Evolutionary conservation across 495 filamentous ascomycete genomes (phyloP).

Genomic region (Penicillium turbatum): DNA sequence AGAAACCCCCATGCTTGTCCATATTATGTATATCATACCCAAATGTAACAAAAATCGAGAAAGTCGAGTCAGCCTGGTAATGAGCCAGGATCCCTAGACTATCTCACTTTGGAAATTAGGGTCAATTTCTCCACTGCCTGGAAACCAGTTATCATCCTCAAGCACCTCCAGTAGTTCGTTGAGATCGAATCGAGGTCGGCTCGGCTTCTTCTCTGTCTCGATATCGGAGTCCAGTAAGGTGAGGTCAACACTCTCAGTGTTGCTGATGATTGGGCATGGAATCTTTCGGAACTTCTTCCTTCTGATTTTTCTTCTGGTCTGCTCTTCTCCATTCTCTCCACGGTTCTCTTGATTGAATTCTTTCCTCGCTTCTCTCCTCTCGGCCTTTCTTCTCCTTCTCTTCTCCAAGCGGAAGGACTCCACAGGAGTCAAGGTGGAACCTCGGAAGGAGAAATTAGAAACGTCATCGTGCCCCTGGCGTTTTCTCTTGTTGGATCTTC

Average conservation of each 20-base stretch:
- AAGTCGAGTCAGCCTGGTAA: not conserved
- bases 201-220: not conserved
- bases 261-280: not conserved
- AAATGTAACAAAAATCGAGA: not conserved
- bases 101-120: constrained; percentile 25
- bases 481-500: constrained; percentile 2
- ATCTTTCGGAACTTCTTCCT: not conserved
- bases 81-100: not conserved
- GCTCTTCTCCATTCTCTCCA: not conserved
- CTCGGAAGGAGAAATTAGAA: not conserved
- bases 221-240: constrained; percentile 24
- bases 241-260: constrained; percentile 29
- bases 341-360: not conserved
- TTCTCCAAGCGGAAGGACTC: not conserved
- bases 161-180: constrained; percentile 27
- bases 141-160: constrained; percentile 48
- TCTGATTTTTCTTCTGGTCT: not conserved
- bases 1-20: not conserved
- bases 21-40: not conserved
- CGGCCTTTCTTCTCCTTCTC: not conserved
- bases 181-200: not conserved
- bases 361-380: not conserved
- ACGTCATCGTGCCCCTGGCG: not conserved
- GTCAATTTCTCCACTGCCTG: constrained; percentile 29
- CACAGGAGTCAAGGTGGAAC: not conserved